Conservation (phyloP, 2,329 filamentous ascomycete species). For the Phyllosticta citriasiana region DNA sequence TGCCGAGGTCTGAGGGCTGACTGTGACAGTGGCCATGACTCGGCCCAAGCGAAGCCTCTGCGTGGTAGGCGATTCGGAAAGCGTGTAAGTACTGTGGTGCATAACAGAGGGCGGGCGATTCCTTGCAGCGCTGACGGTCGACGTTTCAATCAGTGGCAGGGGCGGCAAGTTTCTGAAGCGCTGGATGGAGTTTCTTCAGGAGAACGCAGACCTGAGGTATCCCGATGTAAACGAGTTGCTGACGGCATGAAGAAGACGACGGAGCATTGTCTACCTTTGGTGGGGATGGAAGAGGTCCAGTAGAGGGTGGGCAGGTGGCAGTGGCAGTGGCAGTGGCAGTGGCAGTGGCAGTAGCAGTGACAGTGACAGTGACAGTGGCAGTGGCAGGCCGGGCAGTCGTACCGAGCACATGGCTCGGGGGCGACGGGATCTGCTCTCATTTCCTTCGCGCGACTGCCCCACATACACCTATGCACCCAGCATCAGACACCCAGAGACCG, state of each 20-base stretch:
- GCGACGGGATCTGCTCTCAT: neutral
- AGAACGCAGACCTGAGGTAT: conserved; percentile 82
- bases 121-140: conserved; percentile 1
- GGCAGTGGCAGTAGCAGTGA: neutral
- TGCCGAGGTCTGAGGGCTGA: conserved; percentile 4
- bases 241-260: conserved; percentile 13
- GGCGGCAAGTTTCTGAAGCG: conserved; percentile 75
- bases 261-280: neutral
- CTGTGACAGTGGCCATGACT: conserved; percentile 80
- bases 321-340: neutral
- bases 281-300: neutral
- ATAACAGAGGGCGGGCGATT: conserved; percentile 16
- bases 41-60: conserved; percentile 82
- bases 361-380: neutral
- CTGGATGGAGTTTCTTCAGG: conserved; percentile 89
- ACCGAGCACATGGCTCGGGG: neutral
- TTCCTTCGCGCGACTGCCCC: neutral
- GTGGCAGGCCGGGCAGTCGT: neutral
- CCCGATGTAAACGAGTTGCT: conserved; percentile 52
- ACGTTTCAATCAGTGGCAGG: conserved; percentile 35
- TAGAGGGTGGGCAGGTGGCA: neutral
- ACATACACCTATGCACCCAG: no score
- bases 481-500: no score
- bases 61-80: conserved; percentile 89
- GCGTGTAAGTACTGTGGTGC: conserved; percentile 40